Base-by-base conservation (phyloP, 495 filamentous ascomycete genomes). In the Xylaria telfairii region DNA sequence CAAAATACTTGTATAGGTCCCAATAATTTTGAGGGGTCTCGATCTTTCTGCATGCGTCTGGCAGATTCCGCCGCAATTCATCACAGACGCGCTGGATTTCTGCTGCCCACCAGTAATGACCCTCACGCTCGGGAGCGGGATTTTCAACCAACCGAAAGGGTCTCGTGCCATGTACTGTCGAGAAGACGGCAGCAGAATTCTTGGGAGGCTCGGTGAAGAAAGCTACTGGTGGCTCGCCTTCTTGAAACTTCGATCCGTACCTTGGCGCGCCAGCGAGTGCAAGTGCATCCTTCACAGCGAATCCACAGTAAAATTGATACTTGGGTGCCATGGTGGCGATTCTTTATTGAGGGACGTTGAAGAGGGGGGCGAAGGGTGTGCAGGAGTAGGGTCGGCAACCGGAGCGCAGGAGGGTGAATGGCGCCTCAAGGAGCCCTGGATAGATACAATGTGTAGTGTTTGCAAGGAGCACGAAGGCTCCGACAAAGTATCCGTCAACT, bases 1-100 rank as follows among this genome's bases (percentile, higher is more conserved):
- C 87, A 67, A 85, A 90, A 62, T 85, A 88, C n/a, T 82, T 60
- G 69, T 85, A 82, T 17, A 90, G 65, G 26, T 85, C 75, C 59
- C 75, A 70, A 67, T 73, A 84, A 17, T 19, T 34, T 0, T 39
- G 30, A 1, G 72, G 72, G 0, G 66, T 42, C 15, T 51, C 74
- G 39, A 85, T 75, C 51, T 63, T 68, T 66, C 73, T 75, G 44
- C 79, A 81, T 10, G 72, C 66, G 26, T 74, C 68, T 9, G 78
- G 81, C 63, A 79, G 83, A 3, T 80, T 57, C 0, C 66, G 41
- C 17, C 76, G 79, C 30, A 84, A 74, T 0, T 57, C 46, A 6
- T 78, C 65, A 19, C 72, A 73, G 56, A 76, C 81, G 6, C 53
- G 68, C 24, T 79, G 61, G 37, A 84, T 77, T 41, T 79, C 65